Evolutionary conservation across 225 moss, liverwort and hornwort genomes (phyloP).

Genomic region (Physcomitrium patens): DNA sequence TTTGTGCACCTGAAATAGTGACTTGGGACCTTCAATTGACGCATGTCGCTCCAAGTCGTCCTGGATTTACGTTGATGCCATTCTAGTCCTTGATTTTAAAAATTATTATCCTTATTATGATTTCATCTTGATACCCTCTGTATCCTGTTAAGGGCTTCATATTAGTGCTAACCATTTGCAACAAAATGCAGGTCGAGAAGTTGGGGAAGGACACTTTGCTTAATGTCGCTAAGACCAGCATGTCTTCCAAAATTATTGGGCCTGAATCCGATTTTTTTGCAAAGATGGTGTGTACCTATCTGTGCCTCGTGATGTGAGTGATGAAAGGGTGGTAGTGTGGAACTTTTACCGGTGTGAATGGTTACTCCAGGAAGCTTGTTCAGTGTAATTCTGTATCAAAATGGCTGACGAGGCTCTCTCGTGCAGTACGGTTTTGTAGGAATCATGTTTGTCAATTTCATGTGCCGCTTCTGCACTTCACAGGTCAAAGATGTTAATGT

Average conservation of each 20-base stretch:
- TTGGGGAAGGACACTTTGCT: conserved; percentile 81
- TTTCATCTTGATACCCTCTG: not conserved
- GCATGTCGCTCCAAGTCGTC: not conserved
- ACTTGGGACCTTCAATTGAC: conserved; percentile 6
- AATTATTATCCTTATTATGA: not conserved
- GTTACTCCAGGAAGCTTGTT: not conserved
- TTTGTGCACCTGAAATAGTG: not conserved
- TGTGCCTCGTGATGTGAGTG: conserved; percentile 1
- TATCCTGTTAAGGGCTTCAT: not conserved
- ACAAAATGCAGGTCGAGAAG: conserved; percentile 74
- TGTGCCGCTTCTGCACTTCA: not conserved
- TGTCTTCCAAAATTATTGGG: conserved; percentile 93
- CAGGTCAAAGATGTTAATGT: not conserved
- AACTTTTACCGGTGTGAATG: conserved; percentile 2
- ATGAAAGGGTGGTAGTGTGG: not conserved
- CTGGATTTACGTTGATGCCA: not conserved
- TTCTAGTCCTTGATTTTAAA: not conserved
- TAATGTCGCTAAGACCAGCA: conserved; percentile 89
- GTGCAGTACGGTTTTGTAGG: not conserved
- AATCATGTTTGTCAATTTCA: not conserved
- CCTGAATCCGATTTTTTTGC: conserved; percentile 87
- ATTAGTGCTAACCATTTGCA: not conserved
- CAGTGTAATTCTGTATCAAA: not conserved
- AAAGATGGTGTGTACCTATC: conserved; percentile 61
- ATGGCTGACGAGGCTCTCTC: not conserved